Evolutionary conservation across 73 alveolate species (phyloP), one percentile per base, ranked within the genome.

Genomic region (Paramecium pentaurelia): DNA sequence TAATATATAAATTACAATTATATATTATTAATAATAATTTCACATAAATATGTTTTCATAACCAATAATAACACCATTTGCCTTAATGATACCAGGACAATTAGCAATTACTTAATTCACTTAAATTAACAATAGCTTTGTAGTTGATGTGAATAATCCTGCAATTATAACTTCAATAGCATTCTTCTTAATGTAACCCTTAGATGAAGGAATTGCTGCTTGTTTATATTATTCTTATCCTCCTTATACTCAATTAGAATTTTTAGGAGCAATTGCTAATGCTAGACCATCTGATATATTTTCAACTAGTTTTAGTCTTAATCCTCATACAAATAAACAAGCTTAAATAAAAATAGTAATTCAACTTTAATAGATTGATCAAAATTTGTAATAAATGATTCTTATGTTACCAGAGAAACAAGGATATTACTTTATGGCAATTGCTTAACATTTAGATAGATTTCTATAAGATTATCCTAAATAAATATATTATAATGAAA

Each of bases 191-290:
- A 93, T 54, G 51, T 51, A 64, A 37, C 98, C 98, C 4, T 86
- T 97, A 16, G 96, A 95, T 8, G 99, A 96, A 77, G 97, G 93
- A 27, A 75, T 87, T 77, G 98, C 96, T 32, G 98, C 98, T 22
- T 95, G 99, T n/a, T 86, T 98, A 30, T 98, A 98, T 58, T 94
- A 92, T 92, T 83, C 97, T 54, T 93, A 92, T 36, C 98, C 97
- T n/a, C 99, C 99, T 10, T 97, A 86, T 92, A 96, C 94, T 37
- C 94, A 96, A 47, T 88, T 96, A 12, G 97, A 97, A 71, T 97
- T 98, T 86, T 80, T 98, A 7, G 99, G 99, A 42, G 99, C 99
- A 59, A 97, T 98, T 7, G 98, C 98, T 18, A 97, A 98, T 89
- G 95, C 85, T 42, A 60, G 99, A 25, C 99, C 99, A 51, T 93